phyloP scores from a whole-genome alignment of 345 rosid genomes.

The Rhizophora apiculata region DNA sequence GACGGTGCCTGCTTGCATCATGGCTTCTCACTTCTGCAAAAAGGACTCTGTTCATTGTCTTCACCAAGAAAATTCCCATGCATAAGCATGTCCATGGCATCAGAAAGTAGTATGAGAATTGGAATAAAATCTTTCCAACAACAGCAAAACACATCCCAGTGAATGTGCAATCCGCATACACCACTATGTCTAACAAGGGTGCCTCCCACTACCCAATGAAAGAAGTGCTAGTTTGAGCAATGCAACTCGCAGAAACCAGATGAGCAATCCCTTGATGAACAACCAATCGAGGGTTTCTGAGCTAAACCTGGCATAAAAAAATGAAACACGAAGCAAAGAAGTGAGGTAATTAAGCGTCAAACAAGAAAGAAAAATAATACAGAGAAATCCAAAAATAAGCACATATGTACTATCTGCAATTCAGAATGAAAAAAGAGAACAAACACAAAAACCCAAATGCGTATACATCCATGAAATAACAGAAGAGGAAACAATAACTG shows the following conservation, averaged over 20 bases:
- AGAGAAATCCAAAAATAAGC: neutral
- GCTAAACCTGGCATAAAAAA: slow-evolving; percentile 53
- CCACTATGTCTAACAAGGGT: slow-evolving; percentile 75
- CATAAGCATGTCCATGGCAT: slow-evolving; percentile 83
- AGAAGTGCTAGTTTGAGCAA: slow-evolving; percentile 77
- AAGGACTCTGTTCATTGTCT: slow-evolving; percentile 93
- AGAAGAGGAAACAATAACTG: neutral
- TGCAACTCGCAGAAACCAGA: slow-evolving; percentile 81
- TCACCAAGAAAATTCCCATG: slow-evolving; percentile 81
- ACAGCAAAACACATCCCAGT: slow-evolving; percentile 69
- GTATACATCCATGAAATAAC: neutral
- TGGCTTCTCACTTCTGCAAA: slow-evolving; percentile 80
- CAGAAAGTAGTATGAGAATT: slow-evolving; percentile 67
- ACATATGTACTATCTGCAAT: neutral
- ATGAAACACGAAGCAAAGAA: neutral
- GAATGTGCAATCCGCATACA: slow-evolving; percentile 83
- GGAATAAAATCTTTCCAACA: slow-evolving; percentile 64
- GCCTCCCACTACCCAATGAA: slow-evolving; percentile 85
- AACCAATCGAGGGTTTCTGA: slow-evolving; percentile 89
- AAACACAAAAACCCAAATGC: neutral
- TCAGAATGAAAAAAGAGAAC: neutral
- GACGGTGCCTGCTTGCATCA: slow-evolving; percentile 87
- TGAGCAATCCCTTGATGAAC: slow-evolving; percentile 82
- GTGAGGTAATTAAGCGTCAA: neutral
- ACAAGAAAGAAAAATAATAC: neutral